Evolutionary conservation across 495 filamentous ascomycete species (phyloP).

Genomic region (Penicillium herquei): DNA sequence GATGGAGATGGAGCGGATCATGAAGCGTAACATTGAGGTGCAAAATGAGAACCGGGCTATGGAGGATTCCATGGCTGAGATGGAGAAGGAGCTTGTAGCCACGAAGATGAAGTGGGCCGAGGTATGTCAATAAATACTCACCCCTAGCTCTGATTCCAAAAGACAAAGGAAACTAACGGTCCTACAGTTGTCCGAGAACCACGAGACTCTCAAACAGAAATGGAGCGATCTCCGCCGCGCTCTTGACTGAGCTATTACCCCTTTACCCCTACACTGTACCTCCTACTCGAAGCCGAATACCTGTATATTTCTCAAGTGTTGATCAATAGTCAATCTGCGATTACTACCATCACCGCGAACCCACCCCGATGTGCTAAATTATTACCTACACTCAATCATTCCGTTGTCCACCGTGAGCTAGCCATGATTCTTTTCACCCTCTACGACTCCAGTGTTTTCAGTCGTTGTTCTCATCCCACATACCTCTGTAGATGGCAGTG

Average conservation of each 20-base stretch:
- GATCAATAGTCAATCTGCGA: constrained; percentile 20
- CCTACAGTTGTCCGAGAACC: constrained; percentile 53
- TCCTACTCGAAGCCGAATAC: background rate
- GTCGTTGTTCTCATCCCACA: constrained; percentile 12
- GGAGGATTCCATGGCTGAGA: constrained; percentile 88
- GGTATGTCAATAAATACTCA: constrained; percentile 49
- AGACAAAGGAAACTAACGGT: constrained; percentile 15
- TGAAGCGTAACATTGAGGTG: constrained; percentile 89
- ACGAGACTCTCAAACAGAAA: constrained; percentile 74
- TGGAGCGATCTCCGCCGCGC: constrained; percentile 78
- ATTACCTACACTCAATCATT: constrained; percentile 11
- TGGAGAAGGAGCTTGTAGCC: constrained; percentile 90
- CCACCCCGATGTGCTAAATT: constrained; percentile 19
- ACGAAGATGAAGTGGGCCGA: constrained; percentile 95
- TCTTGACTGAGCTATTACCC: constrained; percentile 41
- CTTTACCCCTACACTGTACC: background rate
- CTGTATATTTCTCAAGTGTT: constrained; percentile 29
- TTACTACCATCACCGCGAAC: constrained; percentile 8
- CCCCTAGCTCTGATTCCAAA: background rate
- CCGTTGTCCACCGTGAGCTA: background rate
- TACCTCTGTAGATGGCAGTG: constrained; percentile 15
- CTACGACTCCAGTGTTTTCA: constrained; percentile 8
- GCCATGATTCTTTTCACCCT: constrained; percentile 1
- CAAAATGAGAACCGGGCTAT: constrained; percentile 88
- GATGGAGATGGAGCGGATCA: constrained; percentile 86